Percentiles rank a stretch among this genome's conserved stretches.
Conservation (phyloP, 2,329 filamentous ascomycete species). For the Penicillium sp. region DNA sequence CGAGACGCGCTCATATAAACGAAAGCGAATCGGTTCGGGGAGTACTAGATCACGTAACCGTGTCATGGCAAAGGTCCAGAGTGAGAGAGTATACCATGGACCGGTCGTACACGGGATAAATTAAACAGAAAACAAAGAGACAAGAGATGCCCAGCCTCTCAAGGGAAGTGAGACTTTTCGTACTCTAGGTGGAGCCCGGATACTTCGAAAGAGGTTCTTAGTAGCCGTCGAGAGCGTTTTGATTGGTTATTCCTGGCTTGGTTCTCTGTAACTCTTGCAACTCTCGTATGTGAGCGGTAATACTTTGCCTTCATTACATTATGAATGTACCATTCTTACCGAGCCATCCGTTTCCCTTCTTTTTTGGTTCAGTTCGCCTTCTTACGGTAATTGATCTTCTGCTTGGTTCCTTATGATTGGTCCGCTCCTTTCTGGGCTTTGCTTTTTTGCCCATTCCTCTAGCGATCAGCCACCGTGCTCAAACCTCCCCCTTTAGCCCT, state of each 20-base stretch:
- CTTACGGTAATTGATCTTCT: conserved; percentile 19
- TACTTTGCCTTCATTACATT: conserved; percentile 9
- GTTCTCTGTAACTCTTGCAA: neutral
- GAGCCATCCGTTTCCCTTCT: conserved; percentile 13
- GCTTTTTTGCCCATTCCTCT: conserved; percentile 29
- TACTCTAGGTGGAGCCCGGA: conserved; percentile 1
- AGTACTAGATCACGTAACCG: conserved; percentile 14
- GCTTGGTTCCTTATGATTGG: conserved; percentile 1
- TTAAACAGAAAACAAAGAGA: neutral
- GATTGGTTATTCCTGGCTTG: neutral
- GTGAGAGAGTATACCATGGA: conserved; percentile 3
- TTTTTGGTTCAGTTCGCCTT: neutral
- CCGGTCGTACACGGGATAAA: conserved; percentile 14
- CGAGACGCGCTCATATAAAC: conserved; percentile 3
- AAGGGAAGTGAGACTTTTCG: neutral
- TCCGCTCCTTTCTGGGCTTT: neutral
- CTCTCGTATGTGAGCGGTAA: neutral
- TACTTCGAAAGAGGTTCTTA: neutral
- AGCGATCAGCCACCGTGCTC: conserved; percentile 35
- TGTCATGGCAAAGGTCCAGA: conserved; percentile 1
- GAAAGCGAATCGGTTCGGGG: conserved; percentile 19
- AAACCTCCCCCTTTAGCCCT: conserved; percentile 28
- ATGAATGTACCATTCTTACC: conserved; percentile 20
- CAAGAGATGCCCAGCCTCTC: neutral
- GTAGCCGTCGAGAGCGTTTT: neutral